phyloP scores from a whole-genome alignment of 1,284 basidiomycete species.

The Abortiporus biennis region DNA sequence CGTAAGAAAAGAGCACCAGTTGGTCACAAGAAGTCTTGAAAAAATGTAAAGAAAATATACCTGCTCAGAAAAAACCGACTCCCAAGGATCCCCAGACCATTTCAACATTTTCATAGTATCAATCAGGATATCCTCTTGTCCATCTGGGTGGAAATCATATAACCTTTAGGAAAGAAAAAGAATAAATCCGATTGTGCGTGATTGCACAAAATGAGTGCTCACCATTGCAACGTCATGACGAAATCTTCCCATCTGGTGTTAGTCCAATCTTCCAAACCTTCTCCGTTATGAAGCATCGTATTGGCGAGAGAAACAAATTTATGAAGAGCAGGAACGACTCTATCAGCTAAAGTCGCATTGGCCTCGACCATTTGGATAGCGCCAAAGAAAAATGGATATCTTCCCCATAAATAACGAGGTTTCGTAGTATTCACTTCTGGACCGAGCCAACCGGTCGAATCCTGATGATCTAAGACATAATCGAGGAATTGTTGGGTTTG shows the following conservation, averaged over 20 bases:
- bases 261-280: constrained; percentile 48
- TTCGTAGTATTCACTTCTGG: constrained; percentile 50
- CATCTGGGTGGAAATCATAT: constrained; percentile 46
- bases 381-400: constrained; percentile 52
- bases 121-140: constrained; percentile 42
- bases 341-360: constrained; percentile 35
- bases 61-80: constrained; percentile 26
- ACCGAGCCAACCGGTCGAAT: constrained; percentile 50
- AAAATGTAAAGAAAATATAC: constrained; percentile 9
- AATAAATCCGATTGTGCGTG: too few species aligned
- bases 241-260: constrained; percentile 55
- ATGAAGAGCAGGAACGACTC: constrained; percentile 41
- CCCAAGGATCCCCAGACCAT: constrained; percentile 49
- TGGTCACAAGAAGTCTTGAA: neutral
- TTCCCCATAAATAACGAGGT: constrained; percentile 50
- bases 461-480: constrained; percentile 49
- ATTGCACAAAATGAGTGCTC: constrained; percentile 9
- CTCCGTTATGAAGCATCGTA: constrained; percentile 44
- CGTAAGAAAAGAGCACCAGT: constrained; percentile 26
- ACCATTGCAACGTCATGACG: constrained; percentile 49
- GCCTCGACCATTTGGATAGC: constrained; percentile 49
- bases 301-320: constrained; percentile 51
- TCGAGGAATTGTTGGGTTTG: constrained; percentile 45
- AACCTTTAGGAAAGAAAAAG: constrained; percentile 30
- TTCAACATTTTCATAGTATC: constrained; percentile 52